These are phyloP conservation scores for Arthrinium phaeospermum DNA, from an alignment of 2,329 filamentous ascomycete genomes.

Conservation along the genomic window DNA sequence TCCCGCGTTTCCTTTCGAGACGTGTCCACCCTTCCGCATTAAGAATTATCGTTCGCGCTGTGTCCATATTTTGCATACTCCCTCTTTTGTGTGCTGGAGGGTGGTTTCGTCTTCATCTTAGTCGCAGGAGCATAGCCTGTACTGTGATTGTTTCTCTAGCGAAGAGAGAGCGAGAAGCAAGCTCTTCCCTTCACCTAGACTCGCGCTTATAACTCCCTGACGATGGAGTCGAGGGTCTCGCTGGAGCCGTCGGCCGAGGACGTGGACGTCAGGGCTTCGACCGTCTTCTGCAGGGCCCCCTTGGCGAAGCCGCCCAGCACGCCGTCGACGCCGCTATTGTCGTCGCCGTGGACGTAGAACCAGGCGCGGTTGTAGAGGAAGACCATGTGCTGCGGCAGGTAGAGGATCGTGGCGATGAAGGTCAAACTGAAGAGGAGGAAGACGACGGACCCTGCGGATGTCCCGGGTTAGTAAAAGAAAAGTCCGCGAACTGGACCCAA, in stretches of 20 bases:
- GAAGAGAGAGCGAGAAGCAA: background rate
- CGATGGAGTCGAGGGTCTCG: conserved; percentile 35
- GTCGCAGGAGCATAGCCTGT: background rate
- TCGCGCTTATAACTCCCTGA: conserved; percentile 44
- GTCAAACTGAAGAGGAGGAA: conserved; percentile 90
- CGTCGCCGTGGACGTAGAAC: conserved; percentile 93
- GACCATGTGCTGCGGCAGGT: conserved; percentile 89
- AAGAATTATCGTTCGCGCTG: background rate
- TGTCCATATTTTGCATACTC: background rate
- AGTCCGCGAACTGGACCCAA: background rate
- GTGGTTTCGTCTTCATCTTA: background rate
- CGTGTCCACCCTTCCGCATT: background rate
- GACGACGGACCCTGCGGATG: conserved; percentile 78
- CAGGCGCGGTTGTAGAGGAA: conserved; percentile 84
- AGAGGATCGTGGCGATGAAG: conserved; percentile 84
- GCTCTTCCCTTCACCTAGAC: background rate
- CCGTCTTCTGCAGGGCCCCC: conserved; percentile 42
- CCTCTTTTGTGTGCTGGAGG: background rate
- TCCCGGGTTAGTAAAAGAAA: conserved; percentile 20
- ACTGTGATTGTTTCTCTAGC: too few relatives aligned
- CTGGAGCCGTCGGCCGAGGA: conserved; percentile 36
- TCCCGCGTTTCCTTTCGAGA: background rate
- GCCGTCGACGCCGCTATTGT: conserved; percentile 43
- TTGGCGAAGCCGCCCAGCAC: conserved; percentile 33
- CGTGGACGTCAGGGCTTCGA: conserved; percentile 25